These are phyloP conservation scores for Chlorella sp. DNA, from an alignment of 139 green algal species.

Conservation along the genomic window DNA sequence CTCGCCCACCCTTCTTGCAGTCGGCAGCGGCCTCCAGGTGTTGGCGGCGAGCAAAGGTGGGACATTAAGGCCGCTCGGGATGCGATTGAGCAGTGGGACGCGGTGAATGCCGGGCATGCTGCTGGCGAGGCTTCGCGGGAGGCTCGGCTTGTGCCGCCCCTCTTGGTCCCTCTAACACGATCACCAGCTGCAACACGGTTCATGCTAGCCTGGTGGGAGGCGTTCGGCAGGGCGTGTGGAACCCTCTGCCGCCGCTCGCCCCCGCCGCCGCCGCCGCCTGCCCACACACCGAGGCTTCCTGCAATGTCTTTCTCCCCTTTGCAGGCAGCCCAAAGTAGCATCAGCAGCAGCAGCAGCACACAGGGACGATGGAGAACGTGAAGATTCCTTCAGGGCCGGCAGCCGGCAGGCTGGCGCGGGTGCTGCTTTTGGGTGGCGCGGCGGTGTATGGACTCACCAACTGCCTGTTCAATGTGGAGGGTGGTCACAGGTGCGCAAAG, in stretches of 20 bases:
- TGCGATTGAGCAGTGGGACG: neutral
- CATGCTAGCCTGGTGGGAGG: neutral
- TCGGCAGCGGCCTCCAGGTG: neutral
- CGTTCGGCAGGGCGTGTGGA: neutral
- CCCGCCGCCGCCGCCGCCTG: neutral
- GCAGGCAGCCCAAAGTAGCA: neutral
- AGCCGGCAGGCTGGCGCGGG: slow-evolving; percentile 31
- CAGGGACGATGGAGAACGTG: slow-evolving; percentile 9
- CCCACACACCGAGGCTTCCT: neutral
- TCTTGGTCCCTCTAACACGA: neutral
- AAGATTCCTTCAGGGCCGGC: slow-evolving; percentile 29
- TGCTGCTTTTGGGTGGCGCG: slow-evolving; percentile 58
- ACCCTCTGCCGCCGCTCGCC: neutral
- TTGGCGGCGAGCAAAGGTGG: neutral
- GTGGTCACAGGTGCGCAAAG: slow-evolving; percentile 83
- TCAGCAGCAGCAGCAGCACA: neutral
- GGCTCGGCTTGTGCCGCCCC: neutral
- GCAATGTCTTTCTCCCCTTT: neutral
- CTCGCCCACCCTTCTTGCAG: neutral
- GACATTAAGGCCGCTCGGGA: too few species aligned
- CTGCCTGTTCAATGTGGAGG: slow-evolving; percentile 98
- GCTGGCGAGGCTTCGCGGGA: neutral
- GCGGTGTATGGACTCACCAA: slow-evolving; percentile 80
- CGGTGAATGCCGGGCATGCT: neutral
- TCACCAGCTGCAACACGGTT: too few species aligned